Evolutionary conservation across 2,329 filamentous ascomycete genomes (phyloP), one percentile per base, ranked within the genome.

Genomic region (Pseudonectria foliicola): DNA sequence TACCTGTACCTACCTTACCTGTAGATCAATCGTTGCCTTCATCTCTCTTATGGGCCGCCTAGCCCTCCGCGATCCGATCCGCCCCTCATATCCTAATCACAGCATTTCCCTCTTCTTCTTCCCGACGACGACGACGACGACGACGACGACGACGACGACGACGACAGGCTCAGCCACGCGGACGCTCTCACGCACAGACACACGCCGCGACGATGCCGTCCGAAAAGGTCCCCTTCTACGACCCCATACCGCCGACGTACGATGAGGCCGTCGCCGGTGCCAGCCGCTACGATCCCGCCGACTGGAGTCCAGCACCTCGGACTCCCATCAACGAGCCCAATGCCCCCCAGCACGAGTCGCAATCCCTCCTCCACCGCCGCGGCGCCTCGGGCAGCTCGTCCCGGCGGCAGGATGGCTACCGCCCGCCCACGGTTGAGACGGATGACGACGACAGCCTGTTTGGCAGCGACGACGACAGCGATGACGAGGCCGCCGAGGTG

Each of bases 361-460:
- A 88, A 61, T 84, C 82, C 6, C 75, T 95, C 16, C 71, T 94
- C 27, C 71, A 69, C 34, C 66, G 72, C 36, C 69, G 71, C 37
- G 62, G 61, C 44, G 65, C 56, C 36, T 55, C 53, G 25, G 46
- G 59, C 6, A 55, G 62, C 16, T 59, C 60, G 7, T 63, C 66
- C 25, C 61, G 67, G 37, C 66, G 69, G 39, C 64, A 66, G 25
- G 45, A 53, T 34, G 78, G 78, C 44, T 95, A 95, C 60, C 80
- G 79, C 23, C 75, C 82, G 25, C 88, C 90, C 2, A 89, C 84
- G 2, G 88, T 90, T 43, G 84, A 92, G 60, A 71, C 66, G 2
- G 88, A 87, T 38, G 82, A 80, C 41, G 82, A 89, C 43, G 71
- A 70, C 39, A 69, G 69, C 46, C 54, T 68, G 16, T 66, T 75